These are phyloP conservation scores for Trypanosoma boissoni DNA, from an alignment of 208 protist genomes.

Conservation along the genomic window DNA sequence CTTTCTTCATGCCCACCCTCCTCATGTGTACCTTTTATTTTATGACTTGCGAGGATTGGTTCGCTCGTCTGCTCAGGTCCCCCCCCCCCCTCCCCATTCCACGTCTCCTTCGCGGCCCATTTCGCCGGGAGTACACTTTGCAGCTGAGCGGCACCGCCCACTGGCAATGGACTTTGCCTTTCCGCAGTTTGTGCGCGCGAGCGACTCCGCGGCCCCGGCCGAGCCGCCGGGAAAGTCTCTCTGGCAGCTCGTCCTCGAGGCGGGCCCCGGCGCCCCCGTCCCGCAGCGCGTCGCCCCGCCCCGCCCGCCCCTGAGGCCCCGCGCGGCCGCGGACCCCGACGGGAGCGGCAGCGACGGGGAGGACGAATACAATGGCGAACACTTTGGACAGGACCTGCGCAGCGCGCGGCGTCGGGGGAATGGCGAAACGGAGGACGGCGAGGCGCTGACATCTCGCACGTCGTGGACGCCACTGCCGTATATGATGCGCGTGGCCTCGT, in stretches of 20 bases:
- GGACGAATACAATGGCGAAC: conserved; percentile 23
- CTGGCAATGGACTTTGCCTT: conserved; percentile 37
- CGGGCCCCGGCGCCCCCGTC: conserved; percentile 43
- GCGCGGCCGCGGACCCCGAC: background rate
- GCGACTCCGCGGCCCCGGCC: conserved; percentile 7
- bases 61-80: too few relatives aligned
- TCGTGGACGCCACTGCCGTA: conserved; percentile 43
- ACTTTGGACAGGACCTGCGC: too few relatives aligned
- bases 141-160: too few relatives aligned
- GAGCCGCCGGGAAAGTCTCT: conserved; percentile 51
- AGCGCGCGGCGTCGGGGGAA: background rate
- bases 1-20: too few relatives aligned
- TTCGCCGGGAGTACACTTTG: too few relatives aligned
- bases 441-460: conserved; percentile 35
- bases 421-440: background rate
- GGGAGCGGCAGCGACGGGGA: background rate
- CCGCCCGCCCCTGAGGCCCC: background rate
- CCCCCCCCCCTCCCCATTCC: too few relatives aligned
- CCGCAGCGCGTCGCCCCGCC: conserved; percentile 39
- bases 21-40: too few relatives aligned
- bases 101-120: too few relatives aligned
- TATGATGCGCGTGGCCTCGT: conserved; percentile 38
- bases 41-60: too few relatives aligned
- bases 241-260: conserved; percentile 74
- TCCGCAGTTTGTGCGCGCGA: conserved; percentile 27